Evolutionary conservation across 345 rosid species (phyloP), one percentile per base, ranked within the genome.

Genomic region (Draba incana): DNA sequence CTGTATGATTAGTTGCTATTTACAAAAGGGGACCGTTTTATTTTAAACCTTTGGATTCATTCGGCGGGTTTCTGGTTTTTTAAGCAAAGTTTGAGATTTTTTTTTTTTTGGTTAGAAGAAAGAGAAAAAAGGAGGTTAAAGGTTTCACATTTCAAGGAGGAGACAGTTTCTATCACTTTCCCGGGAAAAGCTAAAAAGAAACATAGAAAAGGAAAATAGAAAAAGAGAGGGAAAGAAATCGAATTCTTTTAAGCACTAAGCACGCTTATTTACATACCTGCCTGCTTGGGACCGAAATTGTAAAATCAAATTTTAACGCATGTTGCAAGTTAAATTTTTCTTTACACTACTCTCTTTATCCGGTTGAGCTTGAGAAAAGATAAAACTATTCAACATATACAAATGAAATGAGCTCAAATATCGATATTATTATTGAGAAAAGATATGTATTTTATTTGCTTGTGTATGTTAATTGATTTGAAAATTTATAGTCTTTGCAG

Each of bases 1-100:
- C 59, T 30, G 2, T 54, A 77, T 77, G 76, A 77, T 77, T 46
- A 71, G 72, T 76, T 70, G 72, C 72, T 76, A 46, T 74, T 45
- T 60, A 5, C 3, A 35, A 2, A 58, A 59, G 77, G 77, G 73
- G 73, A 74, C 78, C 78, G 72, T 67, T 74, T n/a, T n/a, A n/a
- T n/a, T 20, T 66, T 25, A 37, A 66, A 38, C 45, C 73, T n/a
- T 67, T 74, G 73, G 68, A 60, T 7, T 42, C 69, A 53, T 58
- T 15, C 37, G 49, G 41, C 20, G 67, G 41, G 43, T 73, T 59
- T 9, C 67, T 14, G 11, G 8, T 44, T 59, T 33, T 10, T 1
- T 10, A 48, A 64, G 52, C 70, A 64, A 66, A 35, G 41, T 54
- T n/a, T 50, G 39, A 64, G 30, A 63, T 55, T 41, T 30, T 48